Conservation (phyloP, 495 filamentous ascomycete species). For the Penicillium lividum region DNA sequence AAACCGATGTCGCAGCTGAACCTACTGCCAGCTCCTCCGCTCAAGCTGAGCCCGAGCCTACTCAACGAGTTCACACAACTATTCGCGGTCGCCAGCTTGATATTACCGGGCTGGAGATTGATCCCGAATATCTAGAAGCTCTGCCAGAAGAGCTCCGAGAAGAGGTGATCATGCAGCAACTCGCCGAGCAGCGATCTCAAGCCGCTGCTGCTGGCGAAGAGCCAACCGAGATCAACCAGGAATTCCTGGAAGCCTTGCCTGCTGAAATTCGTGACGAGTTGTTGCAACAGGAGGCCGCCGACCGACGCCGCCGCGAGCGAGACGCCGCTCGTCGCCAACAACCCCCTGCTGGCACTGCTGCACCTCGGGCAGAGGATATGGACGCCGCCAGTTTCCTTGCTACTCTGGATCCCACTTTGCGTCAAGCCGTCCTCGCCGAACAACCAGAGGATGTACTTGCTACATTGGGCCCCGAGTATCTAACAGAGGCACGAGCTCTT, state of each 20-base stretch:
- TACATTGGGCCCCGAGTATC: constrained; percentile 80
- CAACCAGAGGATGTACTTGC: constrained; percentile 87
- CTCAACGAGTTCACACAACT: constrained; percentile 70
- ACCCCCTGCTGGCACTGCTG: constrained; percentile 51
- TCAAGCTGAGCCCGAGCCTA: constrained; percentile 45
- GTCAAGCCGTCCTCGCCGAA: constrained; percentile 84
- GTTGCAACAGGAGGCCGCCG: constrained; percentile 82
- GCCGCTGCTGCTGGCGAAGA: constrained; percentile 79
- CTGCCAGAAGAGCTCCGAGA: constrained; percentile 93
- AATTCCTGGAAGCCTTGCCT: constrained; percentile 92
- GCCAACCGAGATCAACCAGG: constrained; percentile 83
- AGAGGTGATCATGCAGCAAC: constrained; percentile 87
- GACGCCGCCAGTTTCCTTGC: constrained; percentile 90
- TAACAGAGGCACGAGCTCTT: constrained; percentile 79
- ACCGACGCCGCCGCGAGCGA: constrained; percentile 85
- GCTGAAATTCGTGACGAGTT: constrained; percentile 87
- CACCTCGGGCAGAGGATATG: constrained; percentile 78
- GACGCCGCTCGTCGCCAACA: constrained; percentile 69
- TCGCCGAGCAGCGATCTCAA: constrained; percentile 78
- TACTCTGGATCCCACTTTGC: constrained; percentile 80
- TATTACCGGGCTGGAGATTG: constrained; percentile 91
- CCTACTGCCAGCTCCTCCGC: constrained; percentile 29
- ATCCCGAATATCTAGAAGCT: constrained; percentile 89
- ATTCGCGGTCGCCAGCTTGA: constrained; percentile 85
- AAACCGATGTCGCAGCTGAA: constrained; percentile 44